A percentile compares a stretch with the other conserved stretches of the same genome.
Conservation (phyloP, 2,329 filamentous ascomycete species). For the Ilyonectria robusta region DNA sequence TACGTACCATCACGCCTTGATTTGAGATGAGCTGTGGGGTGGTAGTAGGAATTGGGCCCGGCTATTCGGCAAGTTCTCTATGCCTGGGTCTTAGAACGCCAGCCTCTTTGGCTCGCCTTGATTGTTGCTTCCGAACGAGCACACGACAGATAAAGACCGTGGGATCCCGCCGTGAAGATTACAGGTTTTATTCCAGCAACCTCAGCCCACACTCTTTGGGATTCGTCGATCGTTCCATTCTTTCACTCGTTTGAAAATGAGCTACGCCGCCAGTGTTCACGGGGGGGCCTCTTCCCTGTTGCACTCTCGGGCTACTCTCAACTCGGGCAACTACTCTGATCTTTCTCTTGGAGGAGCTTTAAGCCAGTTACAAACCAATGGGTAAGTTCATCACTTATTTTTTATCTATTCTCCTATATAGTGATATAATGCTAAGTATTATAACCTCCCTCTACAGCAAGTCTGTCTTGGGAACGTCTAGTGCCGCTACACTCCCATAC, state of each 20-base stretch:
- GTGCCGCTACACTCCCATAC: conserved; percentile 55
- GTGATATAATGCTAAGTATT: conserved; percentile 14
- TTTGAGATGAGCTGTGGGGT: conserved; percentile 8
- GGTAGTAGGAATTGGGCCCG: neutral
- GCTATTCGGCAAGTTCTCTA: conserved; percentile 15
- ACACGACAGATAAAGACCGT: conserved; percentile 31
- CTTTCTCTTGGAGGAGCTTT: conserved; percentile 32
- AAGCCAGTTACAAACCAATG: conserved; percentile 42
- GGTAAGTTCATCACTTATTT: conserved; percentile 25
- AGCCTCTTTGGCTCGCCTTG: conserved; percentile 8
- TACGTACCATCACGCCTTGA: neutral
- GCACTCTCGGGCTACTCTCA: neutral
- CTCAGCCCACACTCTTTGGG: conserved; percentile 4
- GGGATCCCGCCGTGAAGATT: conserved; percentile 16
- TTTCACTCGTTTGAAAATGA: conserved; percentile 34
- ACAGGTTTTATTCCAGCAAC: conserved; percentile 11
- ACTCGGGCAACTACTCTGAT: conserved; percentile 21
- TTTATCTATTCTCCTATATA: neutral
- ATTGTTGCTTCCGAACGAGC: neutral
- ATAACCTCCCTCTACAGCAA: conserved; percentile 44
- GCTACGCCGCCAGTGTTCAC: conserved; percentile 34
- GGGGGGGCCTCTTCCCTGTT: conserved; percentile 27
- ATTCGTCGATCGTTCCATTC: conserved; percentile 15
- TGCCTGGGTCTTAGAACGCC: neutral
- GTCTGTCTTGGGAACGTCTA: conserved; percentile 58